phyloP scores from a whole-genome alignment of 306 rosid genomes.

The Vicia villosa region DNA sequence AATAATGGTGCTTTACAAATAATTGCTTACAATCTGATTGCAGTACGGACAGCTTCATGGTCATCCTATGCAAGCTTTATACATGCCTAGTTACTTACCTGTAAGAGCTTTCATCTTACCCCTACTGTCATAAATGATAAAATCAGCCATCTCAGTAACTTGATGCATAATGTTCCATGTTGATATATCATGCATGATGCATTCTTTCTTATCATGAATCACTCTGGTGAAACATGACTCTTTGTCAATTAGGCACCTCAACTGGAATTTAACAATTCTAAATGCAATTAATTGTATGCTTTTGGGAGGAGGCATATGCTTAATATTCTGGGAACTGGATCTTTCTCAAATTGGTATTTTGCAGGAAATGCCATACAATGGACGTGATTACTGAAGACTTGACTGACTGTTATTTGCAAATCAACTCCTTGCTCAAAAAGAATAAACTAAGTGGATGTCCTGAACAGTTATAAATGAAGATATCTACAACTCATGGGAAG shows the following conservation, averaged over 20 bases:
- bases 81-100: slow-evolving; percentile 83
- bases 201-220: slow-evolving; percentile 9
- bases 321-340: slow-evolving; percentile 17
- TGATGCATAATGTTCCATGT: not conserved
- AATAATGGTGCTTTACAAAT: slow-evolving; percentile 19
- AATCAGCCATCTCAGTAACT: slow-evolving; percentile 9
- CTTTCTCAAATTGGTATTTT: slow-evolving; percentile 26
- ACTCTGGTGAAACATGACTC: not conserved
- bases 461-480: slow-evolving; percentile 36
- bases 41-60: slow-evolving; percentile 88
- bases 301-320: not conserved
- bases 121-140: slow-evolving; percentile 15
- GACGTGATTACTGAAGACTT: slow-evolving; percentile 69
- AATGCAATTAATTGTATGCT: not conserved
- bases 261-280: slow-evolving; percentile 19
- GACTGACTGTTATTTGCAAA: slow-evolving; percentile 39
- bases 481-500: slow-evolving; percentile 34
- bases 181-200: slow-evolving; percentile 30
- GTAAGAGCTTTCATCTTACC: slow-evolving; percentile 58
- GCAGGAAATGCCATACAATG: slow-evolving; percentile 88
- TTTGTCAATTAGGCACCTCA: slow-evolving; percentile 20
- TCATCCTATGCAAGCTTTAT: slow-evolving; percentile 79
- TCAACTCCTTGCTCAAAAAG: slow-evolving; percentile 36
- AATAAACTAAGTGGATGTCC: slow-evolving; percentile 38
- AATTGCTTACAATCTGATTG: slow-evolving; percentile 38